A percentile compares a stretch with the other conserved stretches of the same genome.
Evolutionary conservation across 2,329 filamentous ascomycete genomes (phyloP).

Genomic region (Sporothrix brasiliensis): DNA sequence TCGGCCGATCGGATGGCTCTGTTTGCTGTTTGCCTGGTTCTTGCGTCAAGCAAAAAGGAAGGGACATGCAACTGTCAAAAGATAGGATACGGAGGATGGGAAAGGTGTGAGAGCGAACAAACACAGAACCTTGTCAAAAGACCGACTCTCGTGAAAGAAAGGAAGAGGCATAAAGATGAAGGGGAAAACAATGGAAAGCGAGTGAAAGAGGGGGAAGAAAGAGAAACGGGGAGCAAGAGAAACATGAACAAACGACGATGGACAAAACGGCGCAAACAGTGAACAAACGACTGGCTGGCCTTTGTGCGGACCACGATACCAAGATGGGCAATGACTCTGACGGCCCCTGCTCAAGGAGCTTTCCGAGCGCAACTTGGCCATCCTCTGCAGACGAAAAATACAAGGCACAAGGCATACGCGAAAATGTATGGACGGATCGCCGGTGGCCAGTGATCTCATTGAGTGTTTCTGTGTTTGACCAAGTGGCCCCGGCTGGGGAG

Average conservation of each 20-base stretch:
- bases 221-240: slow-evolving; percentile 16
- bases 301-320: slow-evolving; percentile 16
- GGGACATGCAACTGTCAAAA: not conserved
- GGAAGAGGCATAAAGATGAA: not conserved
- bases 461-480: slow-evolving; percentile 26
- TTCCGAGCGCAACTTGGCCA: slow-evolving; percentile 14
- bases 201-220: slow-evolving; percentile 12
- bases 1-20: slow-evolving; percentile 11
- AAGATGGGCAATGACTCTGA: slow-evolving; percentile 13
- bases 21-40: slow-evolving; percentile 15
- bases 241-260: slow-evolving; percentile 22
- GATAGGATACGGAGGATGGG: not conserved
- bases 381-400: not conserved
- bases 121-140: not conserved
- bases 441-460: slow-evolving; percentile 26
- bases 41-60: slow-evolving; percentile 19
- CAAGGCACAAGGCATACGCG: not conserved
- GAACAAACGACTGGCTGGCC: slow-evolving; percentile 28
- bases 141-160: not conserved
- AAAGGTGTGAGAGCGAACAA: not conserved
- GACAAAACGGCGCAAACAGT: slow-evolving; percentile 3
- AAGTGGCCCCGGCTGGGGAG: slow-evolving; percentile 7
- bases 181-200: slow-evolving; percentile 1
- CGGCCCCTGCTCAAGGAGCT: slow-evolving; percentile 22
- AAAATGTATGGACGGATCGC: slow-evolving; percentile 14